A percentile compares a stretch with the other conserved stretches of the same genome.
These are phyloP conservation scores for Microdochium bolleyi DNA, from an alignment of 2,329 filamentous ascomycete genomes.

Conservation along the genomic window DNA sequence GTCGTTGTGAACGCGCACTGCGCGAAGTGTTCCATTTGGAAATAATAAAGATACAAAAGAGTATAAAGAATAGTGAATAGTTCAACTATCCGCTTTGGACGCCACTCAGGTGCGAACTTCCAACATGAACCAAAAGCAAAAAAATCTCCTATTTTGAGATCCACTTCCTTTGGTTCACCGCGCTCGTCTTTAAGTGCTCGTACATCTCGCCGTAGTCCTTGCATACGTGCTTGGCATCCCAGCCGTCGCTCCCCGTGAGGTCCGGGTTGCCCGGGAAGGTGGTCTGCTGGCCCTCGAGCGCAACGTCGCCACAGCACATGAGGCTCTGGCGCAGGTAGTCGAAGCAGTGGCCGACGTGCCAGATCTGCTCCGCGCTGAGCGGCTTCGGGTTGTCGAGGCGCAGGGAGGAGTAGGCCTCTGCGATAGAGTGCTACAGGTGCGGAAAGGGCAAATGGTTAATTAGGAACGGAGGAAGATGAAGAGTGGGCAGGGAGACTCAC, in stretches of 20 bases:
- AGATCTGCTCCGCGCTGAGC: background rate
- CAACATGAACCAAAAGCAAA: too few relatives aligned
- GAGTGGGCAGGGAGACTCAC: conserved; percentile 11
- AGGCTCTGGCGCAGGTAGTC: conserved; percentile 43
- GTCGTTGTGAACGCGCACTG: too few relatives aligned
- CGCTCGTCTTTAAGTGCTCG: conserved; percentile 22
- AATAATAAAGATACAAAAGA: too few relatives aligned
- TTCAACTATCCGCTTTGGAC: too few relatives aligned
- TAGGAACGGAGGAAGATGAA: background rate
- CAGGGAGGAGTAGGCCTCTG: conserved; percentile 24
- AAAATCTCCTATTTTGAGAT: conserved; percentile 17
- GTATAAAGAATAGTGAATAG: too few relatives aligned
- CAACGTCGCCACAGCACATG: conserved; percentile 47
- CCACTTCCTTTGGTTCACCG: conserved; percentile 25
- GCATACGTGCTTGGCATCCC: conserved; percentile 33
- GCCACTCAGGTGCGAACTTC: too few relatives aligned
- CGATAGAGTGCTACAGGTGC: conserved; percentile 22
- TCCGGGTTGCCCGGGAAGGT: conserved; percentile 24
- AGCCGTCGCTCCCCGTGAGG: conserved; percentile 29
- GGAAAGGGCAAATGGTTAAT: background rate
- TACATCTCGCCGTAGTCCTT: conserved; percentile 27
- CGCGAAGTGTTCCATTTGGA: too few relatives aligned
- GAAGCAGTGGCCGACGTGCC: conserved; percentile 33
- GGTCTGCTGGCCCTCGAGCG: conserved; percentile 27
- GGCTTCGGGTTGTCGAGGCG: conserved; percentile 12